Conservation (phyloP, 306 rosid genomes). For the Trifolium fragiferum region DNA sequence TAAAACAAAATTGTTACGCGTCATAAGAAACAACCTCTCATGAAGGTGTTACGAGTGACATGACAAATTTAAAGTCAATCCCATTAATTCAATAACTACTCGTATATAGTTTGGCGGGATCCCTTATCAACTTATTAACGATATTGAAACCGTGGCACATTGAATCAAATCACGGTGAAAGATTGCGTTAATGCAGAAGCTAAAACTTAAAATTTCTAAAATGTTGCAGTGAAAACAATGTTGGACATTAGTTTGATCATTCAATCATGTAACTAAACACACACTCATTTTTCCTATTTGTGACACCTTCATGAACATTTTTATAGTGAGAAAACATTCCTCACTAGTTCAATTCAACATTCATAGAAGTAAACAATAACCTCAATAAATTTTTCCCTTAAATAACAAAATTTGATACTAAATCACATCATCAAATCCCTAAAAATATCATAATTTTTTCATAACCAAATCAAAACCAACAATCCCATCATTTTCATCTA, state of each 20-base stretch:
- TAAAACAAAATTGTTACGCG: background rate
- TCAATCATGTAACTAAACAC: background rate
- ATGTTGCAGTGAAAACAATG: background rate
- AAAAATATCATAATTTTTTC: background rate
- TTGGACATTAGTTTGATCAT: too few species aligned
- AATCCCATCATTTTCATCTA: background rate
- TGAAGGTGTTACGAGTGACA: too few species aligned
- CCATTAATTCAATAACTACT: too few species aligned
- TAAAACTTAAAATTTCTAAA: background rate
- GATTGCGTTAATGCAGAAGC: too few species aligned
- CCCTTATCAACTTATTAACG: too few species aligned
- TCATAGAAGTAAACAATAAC: background rate
- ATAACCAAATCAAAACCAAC: background rate
- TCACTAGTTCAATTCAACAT: background rate
- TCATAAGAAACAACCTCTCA: background rate
- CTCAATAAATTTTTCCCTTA: background rate
- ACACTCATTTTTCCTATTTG: too few species aligned
- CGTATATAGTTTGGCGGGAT: too few species aligned
- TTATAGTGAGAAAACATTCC: background rate
- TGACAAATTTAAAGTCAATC: too few species aligned
- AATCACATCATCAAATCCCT: constrained; percentile 13
- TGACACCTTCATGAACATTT: background rate
- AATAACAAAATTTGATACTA: background rate
- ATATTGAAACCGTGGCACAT: background rate
- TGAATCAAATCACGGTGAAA: background rate